Conservation (phyloP, 2,329 filamentous ascomycete genomes). For the Fusarium sororula region DNA sequence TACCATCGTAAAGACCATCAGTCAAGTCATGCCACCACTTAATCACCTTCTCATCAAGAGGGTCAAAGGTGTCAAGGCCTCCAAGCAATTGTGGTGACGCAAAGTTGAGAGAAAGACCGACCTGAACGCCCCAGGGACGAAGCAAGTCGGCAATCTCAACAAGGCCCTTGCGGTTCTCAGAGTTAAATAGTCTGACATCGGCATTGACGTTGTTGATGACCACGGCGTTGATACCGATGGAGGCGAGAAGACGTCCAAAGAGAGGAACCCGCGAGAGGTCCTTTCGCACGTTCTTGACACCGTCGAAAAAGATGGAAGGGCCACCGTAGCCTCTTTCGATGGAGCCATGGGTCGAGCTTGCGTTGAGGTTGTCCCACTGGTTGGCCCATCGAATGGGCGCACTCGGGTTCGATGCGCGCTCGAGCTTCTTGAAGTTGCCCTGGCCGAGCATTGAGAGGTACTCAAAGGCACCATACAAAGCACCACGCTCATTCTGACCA, state of each 20-base stretch:
- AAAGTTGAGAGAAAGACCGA: constrained; percentile 75
- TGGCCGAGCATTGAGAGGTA: constrained; percentile 73
- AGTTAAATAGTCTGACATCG: constrained; percentile 64
- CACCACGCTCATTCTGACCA: constrained; percentile 72
- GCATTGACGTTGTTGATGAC: constrained; percentile 80
- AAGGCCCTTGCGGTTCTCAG: constrained; percentile 67
- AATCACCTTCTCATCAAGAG: constrained; percentile 67
- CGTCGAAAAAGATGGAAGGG: constrained; percentile 71
- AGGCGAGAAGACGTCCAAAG: constrained; percentile 73
- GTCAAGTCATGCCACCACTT: constrained; percentile 71
- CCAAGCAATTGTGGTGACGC: constrained; percentile 68
- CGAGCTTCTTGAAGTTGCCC: constrained; percentile 56
- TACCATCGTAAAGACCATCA: constrained; percentile 63
- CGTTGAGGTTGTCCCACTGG: constrained; percentile 76
- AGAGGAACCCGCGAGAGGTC: constrained; percentile 68
- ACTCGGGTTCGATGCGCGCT: constrained; percentile 63
- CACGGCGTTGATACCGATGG: constrained; percentile 71
- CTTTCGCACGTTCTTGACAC: constrained; percentile 60
- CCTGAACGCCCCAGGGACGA: constrained; percentile 71
- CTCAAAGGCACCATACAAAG: constrained; percentile 74
- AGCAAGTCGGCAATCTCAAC: constrained; percentile 70
- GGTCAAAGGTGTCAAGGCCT: constrained; percentile 70
- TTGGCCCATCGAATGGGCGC: constrained; percentile 75
- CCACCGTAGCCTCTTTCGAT: constrained; percentile 76
- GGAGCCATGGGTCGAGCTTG: constrained; percentile 55